These are phyloP conservation scores for Entoloma clypeatum DNA, from an alignment of 1,284 basidiomycete genomes.

Conservation along the genomic window DNA sequence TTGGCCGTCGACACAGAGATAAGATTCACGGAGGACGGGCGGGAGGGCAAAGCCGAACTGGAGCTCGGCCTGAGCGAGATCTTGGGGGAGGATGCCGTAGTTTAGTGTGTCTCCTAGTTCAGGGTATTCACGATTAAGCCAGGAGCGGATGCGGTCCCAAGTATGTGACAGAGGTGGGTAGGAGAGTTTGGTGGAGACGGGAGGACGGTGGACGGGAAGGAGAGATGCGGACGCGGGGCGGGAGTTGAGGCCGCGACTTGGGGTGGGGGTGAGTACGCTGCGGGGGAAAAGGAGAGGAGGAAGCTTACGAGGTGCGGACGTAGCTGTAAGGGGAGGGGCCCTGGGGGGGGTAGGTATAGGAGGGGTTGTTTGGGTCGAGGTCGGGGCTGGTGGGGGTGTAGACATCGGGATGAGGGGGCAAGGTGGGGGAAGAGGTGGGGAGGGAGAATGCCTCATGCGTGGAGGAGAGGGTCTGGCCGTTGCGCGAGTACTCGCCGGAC, in stretches of 20 bases:
- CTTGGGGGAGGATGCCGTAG: slow-evolving; percentile 73
- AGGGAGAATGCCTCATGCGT: slow-evolving; percentile 79
- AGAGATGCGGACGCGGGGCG: slow-evolving; percentile 53
- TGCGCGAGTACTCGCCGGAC: slow-evolving; percentile 43
- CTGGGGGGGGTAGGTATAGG: slow-evolving; percentile 74
- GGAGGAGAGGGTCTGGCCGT: slow-evolving; percentile 61
- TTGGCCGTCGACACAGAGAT: slow-evolving; percentile 80
- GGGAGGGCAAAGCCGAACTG: slow-evolving; percentile 81
- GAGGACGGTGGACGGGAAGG: slow-evolving; percentile 62
- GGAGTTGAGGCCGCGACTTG: slow-evolving; percentile 39
- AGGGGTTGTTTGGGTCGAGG: slow-evolving; percentile 39
- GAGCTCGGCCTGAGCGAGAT: slow-evolving; percentile 75
- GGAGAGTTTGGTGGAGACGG: slow-evolving; percentile 36
- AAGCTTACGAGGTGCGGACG: slow-evolving; percentile 53
- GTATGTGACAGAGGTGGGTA: slow-evolving; percentile 77
- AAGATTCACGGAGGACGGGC: slow-evolving; percentile 78
- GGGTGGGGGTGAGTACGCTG: slow-evolving; percentile 9
- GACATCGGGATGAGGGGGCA: slow-evolving; percentile 50
- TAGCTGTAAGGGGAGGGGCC: slow-evolving; percentile 53
- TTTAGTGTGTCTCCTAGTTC: slow-evolving; percentile 91
- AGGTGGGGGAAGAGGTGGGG: slow-evolving; percentile 63
- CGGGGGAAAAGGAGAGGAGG: slow-evolving; percentile 14
- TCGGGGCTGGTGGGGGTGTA: slow-evolving; percentile 53
- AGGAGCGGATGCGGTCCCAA: slow-evolving; percentile 75
- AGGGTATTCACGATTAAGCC: slow-evolving; percentile 80